Evolutionary conservation across 768 basidiomycete species (phyloP), one percentile per base, ranked within the genome.

Genomic region (Lentinus tigrinus): DNA sequence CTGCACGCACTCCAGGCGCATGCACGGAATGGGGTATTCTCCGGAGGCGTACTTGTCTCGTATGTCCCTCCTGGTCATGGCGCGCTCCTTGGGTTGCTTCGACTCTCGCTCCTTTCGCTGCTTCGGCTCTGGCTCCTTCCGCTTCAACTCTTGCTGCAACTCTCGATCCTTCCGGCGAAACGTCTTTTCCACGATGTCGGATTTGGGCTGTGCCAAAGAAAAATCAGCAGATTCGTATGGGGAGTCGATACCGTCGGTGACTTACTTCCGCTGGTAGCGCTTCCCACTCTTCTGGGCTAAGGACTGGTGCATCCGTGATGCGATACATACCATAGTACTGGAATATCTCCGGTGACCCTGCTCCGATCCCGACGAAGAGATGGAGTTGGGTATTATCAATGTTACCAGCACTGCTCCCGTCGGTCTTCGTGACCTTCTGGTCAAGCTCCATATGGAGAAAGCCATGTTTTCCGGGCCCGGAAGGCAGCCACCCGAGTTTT

Each of bases 381-480:
- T 80, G 74, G 27, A 74, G 75, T 8, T 66, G 61, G 38, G 78
- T 74, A 7, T 77, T 70, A 42, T 68, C 37, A 61, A 21, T 51
- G 60, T 81, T 81, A 4, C 73, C 74, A 37, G 74, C 68, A n/a
- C 19, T 8, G 19, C 40, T 19, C 9, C 3, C 40, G 9, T 17
- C 17, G 40, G 17, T 21, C 40, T 42, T 21, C 40, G n/a, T 42
- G 46, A 72, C 69, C 39, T 82, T 80, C 47, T 50, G 55, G 11
- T 77, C 77, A 52, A 82, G 72, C 16, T 79, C 81, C 23, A 82
- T 77, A 39, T 83, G 82, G 69, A 84, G 78, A 61, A 75, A 83
- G 3, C 81, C 82, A 57, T 82, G 79, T 47, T 76, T 65, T 11
- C 81, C 82, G 13, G 80, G 78, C 1, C 50, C 63, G 14, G 69